These are phyloP conservation scores for Clarireedia homoeocarpa DNA, from an alignment of 2,329 filamentous ascomycete genomes.

Conservation along the genomic window DNA sequence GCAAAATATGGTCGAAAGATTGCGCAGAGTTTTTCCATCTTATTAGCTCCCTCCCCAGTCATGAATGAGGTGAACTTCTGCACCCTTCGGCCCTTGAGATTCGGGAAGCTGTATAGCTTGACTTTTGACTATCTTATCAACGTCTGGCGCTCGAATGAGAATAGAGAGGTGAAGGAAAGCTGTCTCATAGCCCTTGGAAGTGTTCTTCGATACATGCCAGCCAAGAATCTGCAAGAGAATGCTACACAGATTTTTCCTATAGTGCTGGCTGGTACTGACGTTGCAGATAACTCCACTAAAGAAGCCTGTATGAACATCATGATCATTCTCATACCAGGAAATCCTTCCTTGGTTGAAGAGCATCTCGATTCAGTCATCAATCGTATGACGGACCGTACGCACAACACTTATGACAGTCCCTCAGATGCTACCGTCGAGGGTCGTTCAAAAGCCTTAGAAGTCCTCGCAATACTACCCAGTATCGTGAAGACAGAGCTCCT, in stretches of 20 bases:
- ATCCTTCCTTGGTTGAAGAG: conserved; percentile 17
- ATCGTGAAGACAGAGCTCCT: conserved; percentile 13
- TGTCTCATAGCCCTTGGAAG: conserved; percentile 25
- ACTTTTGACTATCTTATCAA: conserved; percentile 13
- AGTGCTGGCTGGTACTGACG: conserved; percentile 22
- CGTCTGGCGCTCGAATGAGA: conserved; percentile 12
- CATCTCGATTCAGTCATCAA: conserved; percentile 25
- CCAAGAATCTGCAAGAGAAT: conserved; percentile 11
- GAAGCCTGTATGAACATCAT: conserved; percentile 20
- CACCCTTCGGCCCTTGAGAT: conserved; percentile 22
- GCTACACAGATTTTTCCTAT: conserved; percentile 17
- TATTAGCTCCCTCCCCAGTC: conserved; percentile 22
- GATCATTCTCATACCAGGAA: conserved; percentile 15
- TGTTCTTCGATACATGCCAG: conserved; percentile 21
- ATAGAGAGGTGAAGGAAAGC: conserved; percentile 17
- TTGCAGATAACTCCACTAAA: conserved; percentile 22
- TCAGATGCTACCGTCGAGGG: conserved; percentile 19
- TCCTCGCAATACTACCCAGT: conserved; percentile 20
- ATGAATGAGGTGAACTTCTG: conserved; percentile 26
- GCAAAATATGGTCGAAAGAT: conserved; percentile 15
- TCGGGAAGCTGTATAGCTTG: conserved; percentile 17
- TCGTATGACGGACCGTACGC: conserved; percentile 24
- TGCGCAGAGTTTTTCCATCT: conserved; percentile 23
- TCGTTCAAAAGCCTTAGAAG: conserved; percentile 24
- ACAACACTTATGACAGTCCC: conserved; percentile 24